phyloP scores from a whole-genome alignment of 192 early-diverging fungal genomes.

The Lobosporangium transversale region DNA sequence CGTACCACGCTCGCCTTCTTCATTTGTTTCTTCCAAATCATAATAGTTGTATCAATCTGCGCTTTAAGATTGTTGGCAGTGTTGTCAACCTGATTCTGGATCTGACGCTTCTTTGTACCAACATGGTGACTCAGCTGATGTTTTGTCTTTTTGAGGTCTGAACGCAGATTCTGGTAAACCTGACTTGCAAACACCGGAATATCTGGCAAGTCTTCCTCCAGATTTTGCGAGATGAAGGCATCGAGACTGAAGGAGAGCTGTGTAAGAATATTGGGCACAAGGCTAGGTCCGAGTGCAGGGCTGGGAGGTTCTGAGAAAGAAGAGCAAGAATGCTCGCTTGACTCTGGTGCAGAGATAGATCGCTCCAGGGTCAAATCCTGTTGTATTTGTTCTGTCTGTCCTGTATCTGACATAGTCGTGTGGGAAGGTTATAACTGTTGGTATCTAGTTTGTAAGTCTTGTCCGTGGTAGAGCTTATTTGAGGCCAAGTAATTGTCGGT shows the following conservation, averaged over 20 bases:
- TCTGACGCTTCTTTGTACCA: constrained; percentile 38
- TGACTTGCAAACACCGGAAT: constrained; percentile 39
- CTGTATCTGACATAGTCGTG: too few species aligned
- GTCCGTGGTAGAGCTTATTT: too few species aligned
- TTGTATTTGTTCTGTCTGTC: too few species aligned
- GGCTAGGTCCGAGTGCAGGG: constrained; percentile 22
- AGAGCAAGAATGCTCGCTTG: constrained; percentile 21
- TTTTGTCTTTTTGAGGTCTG: constrained; percentile 38
- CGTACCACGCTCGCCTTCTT: constrained; percentile 58
- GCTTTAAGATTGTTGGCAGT: constrained; percentile 35
- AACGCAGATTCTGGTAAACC: constrained; percentile 32
- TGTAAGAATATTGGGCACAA: constrained; percentile 42
- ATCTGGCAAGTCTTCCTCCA: constrained; percentile 45
- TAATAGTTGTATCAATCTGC: constrained; percentile 38
- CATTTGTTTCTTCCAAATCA: constrained; percentile 41
- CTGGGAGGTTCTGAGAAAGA: constrained; percentile 38
- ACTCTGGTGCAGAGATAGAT: constrained; percentile 35
- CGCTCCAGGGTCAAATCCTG: constrained; percentile 28
- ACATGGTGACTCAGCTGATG: constrained; percentile 36
- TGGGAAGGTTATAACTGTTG: too few species aligned
- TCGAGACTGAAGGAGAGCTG: constrained; percentile 50
- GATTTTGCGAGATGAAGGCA: constrained; percentile 47
- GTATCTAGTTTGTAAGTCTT: too few species aligned
- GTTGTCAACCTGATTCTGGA: constrained; percentile 28
- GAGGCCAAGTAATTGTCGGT: too few species aligned